These are phyloP conservation scores for Rhynchospora pubera DNA, from an alignment of 176 grass and related monocot genomes.

Conservation along the genomic window DNA sequence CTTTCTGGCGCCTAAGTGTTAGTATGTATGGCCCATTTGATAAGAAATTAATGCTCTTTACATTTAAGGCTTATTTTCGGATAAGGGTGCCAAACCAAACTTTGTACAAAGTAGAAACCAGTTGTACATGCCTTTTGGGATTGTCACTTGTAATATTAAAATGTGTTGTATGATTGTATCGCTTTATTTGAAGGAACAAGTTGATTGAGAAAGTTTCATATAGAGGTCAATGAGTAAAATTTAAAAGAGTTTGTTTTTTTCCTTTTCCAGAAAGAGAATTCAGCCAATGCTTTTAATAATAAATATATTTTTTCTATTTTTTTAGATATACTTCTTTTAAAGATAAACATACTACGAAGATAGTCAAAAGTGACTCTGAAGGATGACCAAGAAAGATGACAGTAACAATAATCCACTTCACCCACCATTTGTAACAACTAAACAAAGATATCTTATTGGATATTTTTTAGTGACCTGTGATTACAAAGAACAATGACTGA, in stretches of 20 bases:
- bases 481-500: neutral
- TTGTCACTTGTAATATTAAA: constrained; percentile 4
- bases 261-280: neutral
- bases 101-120: constrained; percentile 8
- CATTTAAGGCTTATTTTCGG: neutral
- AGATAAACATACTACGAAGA: neutral
- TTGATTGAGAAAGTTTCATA: constrained; percentile 9
- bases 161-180: neutral
- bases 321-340: neutral
- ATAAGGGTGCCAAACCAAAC: neutral
- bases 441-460: neutral
- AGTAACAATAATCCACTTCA: neutral
- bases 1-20: neutral
- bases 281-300: neutral
- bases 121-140: constrained; percentile 4
- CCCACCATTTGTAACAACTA: neutral
- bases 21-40: neutral
- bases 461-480: neutral
- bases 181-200: neutral
- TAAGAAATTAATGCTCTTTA: neutral
- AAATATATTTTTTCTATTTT: neutral
- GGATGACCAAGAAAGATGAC: neutral
- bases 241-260: neutral
- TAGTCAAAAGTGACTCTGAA: neutral
- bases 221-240: neutral